phyloP scores from a whole-genome alignment of 441 rosid genomes.

The Syzygium malaccense region DNA sequence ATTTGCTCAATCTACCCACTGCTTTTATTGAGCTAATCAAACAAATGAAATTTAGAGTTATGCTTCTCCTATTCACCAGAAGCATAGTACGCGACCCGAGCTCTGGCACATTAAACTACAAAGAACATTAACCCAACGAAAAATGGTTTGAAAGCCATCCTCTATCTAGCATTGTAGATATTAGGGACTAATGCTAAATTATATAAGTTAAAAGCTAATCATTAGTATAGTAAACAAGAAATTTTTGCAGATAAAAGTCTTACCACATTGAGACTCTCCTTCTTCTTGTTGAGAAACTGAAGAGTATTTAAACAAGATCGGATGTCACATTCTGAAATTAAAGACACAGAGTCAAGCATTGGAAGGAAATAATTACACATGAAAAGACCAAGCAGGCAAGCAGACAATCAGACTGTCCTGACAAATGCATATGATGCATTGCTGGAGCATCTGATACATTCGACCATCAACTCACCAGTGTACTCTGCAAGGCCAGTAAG shows the following conservation, averaged over 20 bases:
- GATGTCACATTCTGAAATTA: conserved; percentile 82
- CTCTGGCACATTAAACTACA: not conserved
- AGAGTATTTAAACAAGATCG: conserved; percentile 95
- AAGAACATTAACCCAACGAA: not conserved
- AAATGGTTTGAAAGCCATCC: not conserved
- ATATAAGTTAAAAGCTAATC: not conserved
- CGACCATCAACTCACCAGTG: conserved; percentile 52
- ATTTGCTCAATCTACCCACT: not conserved
- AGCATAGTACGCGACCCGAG: not conserved
- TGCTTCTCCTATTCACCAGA: not conserved
- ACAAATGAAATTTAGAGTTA: not conserved
- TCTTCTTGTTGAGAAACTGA: conserved; percentile 93
- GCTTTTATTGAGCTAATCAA: not conserved
- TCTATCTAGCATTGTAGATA: not conserved
- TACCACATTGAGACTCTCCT: conserved; percentile 83
- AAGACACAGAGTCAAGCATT: not conserved
- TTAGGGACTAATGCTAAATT: not conserved
- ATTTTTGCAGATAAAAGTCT: conserved; percentile 3
- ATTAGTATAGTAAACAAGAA: not conserved
- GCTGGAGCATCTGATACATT: not conserved
- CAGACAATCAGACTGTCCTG: not conserved
- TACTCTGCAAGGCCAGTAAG: conserved; percentile 83
- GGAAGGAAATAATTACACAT: not conserved
- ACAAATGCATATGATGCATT: not conserved
- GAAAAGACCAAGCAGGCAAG: not conserved